These are phyloP conservation scores for Aspergillus avenaceus DNA, from an alignment of 495 filamentous ascomycete species.

Conservation along the genomic window DNA sequence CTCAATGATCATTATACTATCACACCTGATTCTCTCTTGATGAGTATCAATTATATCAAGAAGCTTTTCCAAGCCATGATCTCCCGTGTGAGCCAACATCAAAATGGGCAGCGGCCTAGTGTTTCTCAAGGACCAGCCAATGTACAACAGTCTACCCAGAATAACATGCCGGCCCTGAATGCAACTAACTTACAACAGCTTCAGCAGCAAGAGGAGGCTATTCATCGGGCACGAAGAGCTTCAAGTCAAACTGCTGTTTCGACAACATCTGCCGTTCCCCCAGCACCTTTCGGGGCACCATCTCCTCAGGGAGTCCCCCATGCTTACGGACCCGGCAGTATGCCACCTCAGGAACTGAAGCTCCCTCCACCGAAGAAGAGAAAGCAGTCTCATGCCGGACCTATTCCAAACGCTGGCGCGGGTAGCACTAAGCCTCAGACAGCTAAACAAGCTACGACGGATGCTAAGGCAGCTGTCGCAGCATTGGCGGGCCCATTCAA, in stretches of 20 bases:
- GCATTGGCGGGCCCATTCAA: conserved; percentile 32
- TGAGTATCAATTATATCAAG: conserved; percentile 42
- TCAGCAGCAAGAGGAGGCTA: conserved; percentile 45
- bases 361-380: conserved; percentile 61
- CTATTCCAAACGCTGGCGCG: conserved; percentile 23
- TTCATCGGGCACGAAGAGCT: conserved; percentile 37
- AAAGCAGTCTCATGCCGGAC: conserved; percentile 42
- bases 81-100: conserved; percentile 31
- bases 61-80: conserved; percentile 42
- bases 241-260: conserved; percentile 57
- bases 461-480: conserved; percentile 30
- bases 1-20: conserved; percentile 58
- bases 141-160: conserved; percentile 20
- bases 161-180: conserved; percentile 51
- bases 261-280: conserved; percentile 60
- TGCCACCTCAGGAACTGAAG: conserved; percentile 53
- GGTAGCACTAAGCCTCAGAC: conserved; percentile 26
- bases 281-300: conserved; percentile 63
- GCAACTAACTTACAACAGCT: conserved; percentile 61
- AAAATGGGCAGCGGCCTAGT: conserved; percentile 25
- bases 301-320: conserved; percentile 70
- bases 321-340: conserved; percentile 41
- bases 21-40: conserved; percentile 49
- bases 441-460: conserved; percentile 30
- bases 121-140: conserved; percentile 20